Base-by-base conservation (phyloP, 1,139 yeast species). In the Nakaseomyces glabratus region DNA sequence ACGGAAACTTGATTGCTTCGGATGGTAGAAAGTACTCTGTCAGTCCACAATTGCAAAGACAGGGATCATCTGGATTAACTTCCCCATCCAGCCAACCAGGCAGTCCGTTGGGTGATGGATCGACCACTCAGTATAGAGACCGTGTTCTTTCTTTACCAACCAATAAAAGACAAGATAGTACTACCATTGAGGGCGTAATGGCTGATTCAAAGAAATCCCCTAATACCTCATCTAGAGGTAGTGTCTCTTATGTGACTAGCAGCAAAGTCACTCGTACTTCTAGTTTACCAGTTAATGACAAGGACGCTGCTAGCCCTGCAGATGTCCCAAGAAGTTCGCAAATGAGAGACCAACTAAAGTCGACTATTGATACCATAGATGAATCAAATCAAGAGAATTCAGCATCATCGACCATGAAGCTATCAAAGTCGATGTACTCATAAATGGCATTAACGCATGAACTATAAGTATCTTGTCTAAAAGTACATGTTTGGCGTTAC, bases 1-100 rank as follows among this genome's bases (percentile, higher is more conserved):
- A 57, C 34, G 61, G 61, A 28, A 57, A 57, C 35, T 35, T 57
- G 38, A 51, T 26, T 18, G 18, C 30, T n/a, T 26, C 30, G 2
- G 30, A 26, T 18, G 30, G 30, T 17, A 26, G 30, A 26, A 26
- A 21, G 12, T 26, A 26, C 21, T 26, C 30, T 2, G 30, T 26
- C 10, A 26, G 18, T 21, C 30, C 30, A 12, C 21, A 26, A 6
- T 26, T 26, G 21, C 15, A 14, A 7, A 26, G 21, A 26, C 14
- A 12, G 5, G 32, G 32, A 4, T 29, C 24, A 6, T 29, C 32
- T 4, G 20, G 12, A 5, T 23, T 24, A 12, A 21, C 24, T 14
- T 14, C 32, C 8, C 16, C 17, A 20, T 13, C 24, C 10, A 20
- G 24, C 11, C 32, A 29, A 14, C 19, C 32, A 20, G 32, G 24